Evolutionary conservation across 768 basidiomycete genomes (phyloP).

Genomic region (Leccinum broughii): DNA sequence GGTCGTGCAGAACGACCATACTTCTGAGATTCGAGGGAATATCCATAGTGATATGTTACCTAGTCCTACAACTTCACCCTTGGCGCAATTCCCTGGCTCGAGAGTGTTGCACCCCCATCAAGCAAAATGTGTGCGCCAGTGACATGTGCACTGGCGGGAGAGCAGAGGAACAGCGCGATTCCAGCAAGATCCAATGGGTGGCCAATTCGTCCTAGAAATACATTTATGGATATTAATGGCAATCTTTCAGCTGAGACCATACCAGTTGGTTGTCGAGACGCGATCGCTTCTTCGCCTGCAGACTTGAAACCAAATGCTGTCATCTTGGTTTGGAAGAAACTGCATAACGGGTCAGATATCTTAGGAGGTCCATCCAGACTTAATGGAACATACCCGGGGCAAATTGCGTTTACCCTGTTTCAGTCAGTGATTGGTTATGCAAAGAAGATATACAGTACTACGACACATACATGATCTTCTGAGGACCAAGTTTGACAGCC

Average conservation of each 20-base stretch:
- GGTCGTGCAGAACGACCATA: background rate
- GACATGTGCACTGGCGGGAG: constrained; percentile 70
- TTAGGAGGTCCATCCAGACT: background rate
- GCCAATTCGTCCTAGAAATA: constrained; percentile 60
- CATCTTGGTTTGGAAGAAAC: constrained; percentile 84
- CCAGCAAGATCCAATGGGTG: constrained; percentile 69
- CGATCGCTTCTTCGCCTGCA: constrained; percentile 53
- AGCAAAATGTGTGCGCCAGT: constrained; percentile 72
- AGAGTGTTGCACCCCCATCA: constrained; percentile 58
- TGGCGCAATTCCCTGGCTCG: constrained; percentile 24
- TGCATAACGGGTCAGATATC: constrained; percentile 22
- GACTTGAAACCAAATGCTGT: constrained; percentile 68
- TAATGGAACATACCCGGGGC: constrained; percentile 59
- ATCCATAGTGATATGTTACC: background rate
- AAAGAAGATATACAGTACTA: background rate
- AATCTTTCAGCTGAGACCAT: constrained; percentile 6
- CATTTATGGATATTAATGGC: background rate
- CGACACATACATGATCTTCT: constrained; percentile 62
- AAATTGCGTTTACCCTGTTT: constrained; percentile 76
- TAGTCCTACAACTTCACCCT: constrained; percentile 24
- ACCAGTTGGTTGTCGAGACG: constrained; percentile 65
- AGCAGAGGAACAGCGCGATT: constrained; percentile 64
- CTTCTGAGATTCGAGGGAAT: background rate
- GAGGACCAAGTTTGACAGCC: constrained; percentile 60
- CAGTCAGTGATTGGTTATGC: background rate